These are phyloP conservation scores for Schoenoplectus triqueter DNA, from an alignment of 202 grass and related monocot genomes.

Conservation along the genomic window DNA sequence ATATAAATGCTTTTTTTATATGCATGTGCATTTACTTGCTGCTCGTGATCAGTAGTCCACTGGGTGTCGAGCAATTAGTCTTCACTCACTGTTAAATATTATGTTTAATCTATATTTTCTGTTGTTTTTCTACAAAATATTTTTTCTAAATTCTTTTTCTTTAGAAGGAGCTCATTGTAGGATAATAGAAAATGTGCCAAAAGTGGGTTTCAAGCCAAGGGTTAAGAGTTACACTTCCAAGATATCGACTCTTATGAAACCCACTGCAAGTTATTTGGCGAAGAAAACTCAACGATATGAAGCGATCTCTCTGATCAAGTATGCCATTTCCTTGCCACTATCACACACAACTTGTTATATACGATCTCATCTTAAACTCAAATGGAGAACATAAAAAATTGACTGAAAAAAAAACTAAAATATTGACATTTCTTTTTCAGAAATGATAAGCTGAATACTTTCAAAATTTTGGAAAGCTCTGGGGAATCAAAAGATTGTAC, in stretches of 20 bases:
- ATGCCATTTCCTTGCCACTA: constrained; percentile 30
- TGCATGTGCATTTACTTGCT: not conserved
- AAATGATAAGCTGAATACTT: constrained; percentile 48
- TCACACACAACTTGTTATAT: constrained; percentile 24
- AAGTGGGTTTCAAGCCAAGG: constrained; percentile 40
- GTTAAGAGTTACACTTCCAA: constrained; percentile 48
- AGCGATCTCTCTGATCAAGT: constrained; percentile 47
- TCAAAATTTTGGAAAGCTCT: constrained; percentile 53
- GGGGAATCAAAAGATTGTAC: constrained; percentile 59
- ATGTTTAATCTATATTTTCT: constrained; percentile 12
- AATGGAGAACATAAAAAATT: not conserved
- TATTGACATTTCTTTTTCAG: constrained; percentile 44
- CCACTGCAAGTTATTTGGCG: constrained; percentile 82
- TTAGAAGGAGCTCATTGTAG: constrained; percentile 21
- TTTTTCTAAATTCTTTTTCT: constrained; percentile 5
- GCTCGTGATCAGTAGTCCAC: too few species aligned
- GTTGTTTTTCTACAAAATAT: too few species aligned
- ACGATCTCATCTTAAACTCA: not conserved
- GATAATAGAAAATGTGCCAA: constrained; percentile 38
- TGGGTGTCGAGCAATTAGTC: not conserved
- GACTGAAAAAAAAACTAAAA: constrained; percentile 31
- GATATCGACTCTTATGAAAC: constrained; percentile 86
- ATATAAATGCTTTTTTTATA: constrained; percentile 11
- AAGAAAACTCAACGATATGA: constrained; percentile 58
- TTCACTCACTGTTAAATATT: constrained; percentile 6